These are phyloP conservation scores for Bacterosira constricta DNA, from an alignment of 108 stramenopile species.

Conservation along the genomic window DNA sequence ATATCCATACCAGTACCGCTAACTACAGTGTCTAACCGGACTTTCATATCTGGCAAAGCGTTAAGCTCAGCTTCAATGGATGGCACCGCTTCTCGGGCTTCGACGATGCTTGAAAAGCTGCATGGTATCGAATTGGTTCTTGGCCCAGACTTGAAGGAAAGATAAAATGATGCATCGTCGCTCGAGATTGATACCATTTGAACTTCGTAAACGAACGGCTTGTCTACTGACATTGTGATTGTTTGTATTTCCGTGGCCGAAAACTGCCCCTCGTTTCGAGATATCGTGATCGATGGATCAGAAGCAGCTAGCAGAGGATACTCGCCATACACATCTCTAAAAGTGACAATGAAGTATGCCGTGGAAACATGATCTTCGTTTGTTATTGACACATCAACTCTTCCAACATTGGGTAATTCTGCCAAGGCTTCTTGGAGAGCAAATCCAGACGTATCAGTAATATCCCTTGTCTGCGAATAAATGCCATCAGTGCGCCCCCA, in stretches of 20 bases:
- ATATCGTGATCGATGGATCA: conserved; percentile 32
- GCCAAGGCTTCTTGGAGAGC: conserved; percentile 60
- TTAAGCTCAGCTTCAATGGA: conserved; percentile 27
- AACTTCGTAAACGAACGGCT: conserved; percentile 60
- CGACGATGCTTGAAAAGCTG: conserved; percentile 17
- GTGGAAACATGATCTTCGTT: conserved; percentile 19
- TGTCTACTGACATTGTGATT: conserved; percentile 66
- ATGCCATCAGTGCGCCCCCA: conserved; percentile 33
- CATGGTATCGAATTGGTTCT: conserved; percentile 29
- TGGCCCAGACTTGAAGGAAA: conserved; percentile 31
- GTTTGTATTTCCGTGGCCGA: conserved; percentile 83
- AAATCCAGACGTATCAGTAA: conserved; percentile 23
- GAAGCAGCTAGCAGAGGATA: conserved; percentile 48
- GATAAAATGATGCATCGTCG: conserved; percentile 17
- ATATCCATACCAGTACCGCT: conserved; percentile 7
- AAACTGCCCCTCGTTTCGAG: conserved; percentile 37
- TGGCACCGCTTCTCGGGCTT: conserved; percentile 11
- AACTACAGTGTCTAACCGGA: conserved; percentile 11
- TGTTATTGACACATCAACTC: conserved; percentile 56
- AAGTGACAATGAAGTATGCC: conserved; percentile 46
- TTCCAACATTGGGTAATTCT: conserved; percentile 50
- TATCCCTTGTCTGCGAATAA: conserved; percentile 20
- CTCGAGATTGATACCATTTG: conserved; percentile 47
- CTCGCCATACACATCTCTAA: conserved; percentile 51
- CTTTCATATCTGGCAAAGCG: conserved; percentile 24